Evolutionary conservation across 257 asterid genomes (phyloP), one percentile per base, ranked within the genome.

Genomic region (Cinchona pubescens): DNA sequence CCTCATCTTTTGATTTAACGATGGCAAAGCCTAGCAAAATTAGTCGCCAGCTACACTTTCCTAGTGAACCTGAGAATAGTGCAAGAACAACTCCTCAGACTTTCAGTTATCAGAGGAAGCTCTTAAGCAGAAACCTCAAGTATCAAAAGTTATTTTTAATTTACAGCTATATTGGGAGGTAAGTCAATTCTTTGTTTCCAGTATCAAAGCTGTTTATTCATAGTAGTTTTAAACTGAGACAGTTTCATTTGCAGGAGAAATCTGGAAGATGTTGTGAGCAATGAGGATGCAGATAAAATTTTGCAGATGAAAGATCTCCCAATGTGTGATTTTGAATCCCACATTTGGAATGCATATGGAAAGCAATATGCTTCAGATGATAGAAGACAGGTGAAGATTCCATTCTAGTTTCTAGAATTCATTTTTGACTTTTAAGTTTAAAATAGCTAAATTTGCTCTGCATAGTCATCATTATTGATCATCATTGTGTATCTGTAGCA

Each of bases 91-190:
- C 51, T 40, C 23, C 56, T 49, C 71, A 11, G 34, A 67, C 59
- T 73, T 73, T n/a, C 62, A 82, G 83, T 76, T 77, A 67, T 67
- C 92, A 88, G 81, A 60, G 82, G 61, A 23, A 65, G 83, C 75
- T 77, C 61, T 90, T 91, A 63, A 58, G 46, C 68, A 35, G 49
- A n/a, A 71, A 81, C 76, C 89, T 93, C 1, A 90, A 86, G 40
- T 93, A 53, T 76, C 81, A 92, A 81, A 91, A 77, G 75, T 80
- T 88, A 43, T 93, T 91, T 85, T 55, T 93, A 80, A 69, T 93
- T 69, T 79, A 87, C 38, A 85, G 89, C 80, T 93, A 91, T 87
- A 80, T 73, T 49, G 88, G 88, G 81, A 83, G 86, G 98, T 93
- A 72, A 83, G 84, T 79, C 70, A 67, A 25, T 5, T 73, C 71